Evolutionary conservation across 75 land plant species (phyloP), one percentile per base, ranked within the genome.

Genomic region (Picea sitchensis): DNA sequence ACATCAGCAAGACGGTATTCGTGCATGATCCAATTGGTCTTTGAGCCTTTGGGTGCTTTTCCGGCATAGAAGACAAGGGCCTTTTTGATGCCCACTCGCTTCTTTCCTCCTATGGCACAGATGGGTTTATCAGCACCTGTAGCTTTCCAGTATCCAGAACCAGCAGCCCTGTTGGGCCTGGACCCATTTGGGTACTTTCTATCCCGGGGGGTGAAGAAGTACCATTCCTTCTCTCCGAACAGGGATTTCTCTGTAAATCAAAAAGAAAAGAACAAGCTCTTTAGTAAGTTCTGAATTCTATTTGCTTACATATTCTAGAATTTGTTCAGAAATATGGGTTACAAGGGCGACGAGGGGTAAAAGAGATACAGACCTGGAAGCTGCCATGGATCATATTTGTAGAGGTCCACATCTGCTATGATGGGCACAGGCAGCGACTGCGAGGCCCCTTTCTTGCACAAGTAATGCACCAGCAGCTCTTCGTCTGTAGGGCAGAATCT

Each of bases 341-440:
- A 51, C 9, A 51, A 51, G 56, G 56, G 56, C 12, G 9, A 9
- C 2, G 2, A 51, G 1, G 12, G 56, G 9, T 6, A 51, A 51
- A 51, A 51, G 11, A 41, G 44, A 36, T 14, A 44, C 30, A 30
- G 6, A 82, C 83, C 83, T 56, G 83, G 83, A 36, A 82, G 81
- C 56, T 79, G 68, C 83, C 83, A 82, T 14, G 83, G 83, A 41
- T 82, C 81, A 61, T 34, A 79, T 30, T 82, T 84, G 68, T 84
- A 81, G 65, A 84, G 83, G 72, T 84, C 85, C 59, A 84, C 83
- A 41, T 84, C 85, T 54, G 85, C 83, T 23, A 84, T 84, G 34
- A 81, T 81, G 44, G 83, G 85, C 20, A 84, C 85, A 14, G 83
- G 84, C 36, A 81, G 80, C 57, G 26, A 3, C 79, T 81, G 78